Evolutionary conservation across 768 basidiomycete species (phyloP), one percentile per base, ranked within the genome.

Genomic region (Kondoa malvinella): DNA sequence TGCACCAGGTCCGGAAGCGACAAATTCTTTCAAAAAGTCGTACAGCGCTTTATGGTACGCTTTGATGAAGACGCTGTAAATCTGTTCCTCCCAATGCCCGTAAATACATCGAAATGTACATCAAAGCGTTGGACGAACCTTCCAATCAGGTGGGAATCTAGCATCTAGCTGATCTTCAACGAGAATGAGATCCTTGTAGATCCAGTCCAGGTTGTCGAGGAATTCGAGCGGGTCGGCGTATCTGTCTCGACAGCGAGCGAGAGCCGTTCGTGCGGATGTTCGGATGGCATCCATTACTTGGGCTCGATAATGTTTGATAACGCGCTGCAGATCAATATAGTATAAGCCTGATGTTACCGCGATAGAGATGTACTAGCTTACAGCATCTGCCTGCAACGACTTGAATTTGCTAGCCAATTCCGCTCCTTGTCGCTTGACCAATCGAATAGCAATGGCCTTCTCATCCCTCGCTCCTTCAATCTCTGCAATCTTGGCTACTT

Each of bases 171-270:
- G 87, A 74, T 84, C 84, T 76, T 95, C 88, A 72, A 97, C 86
- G n/a, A 87, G 85, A 65, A 92, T 86, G 73, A 97, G 82, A 75
- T 99, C 95, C 75, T 95, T 86, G 78, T 92, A 97, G 72, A 97
- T 83, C 90, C 92, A 99, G 34, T 75, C 75, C 15, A 96, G 78
- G 66, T 82, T 82, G 29, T 86, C 85, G 66, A 97, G 80, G 78
- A 95, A 96, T 0, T 77, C 80, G 26, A 83, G 78, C 4, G 88
- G 85, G 71, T 89, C 81, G 27, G 82, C 80, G 70, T 84, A 81
- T 57, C 66, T 65, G 14, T 66, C 58, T 29, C 67, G 73, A 65
- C 68, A 71, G 40, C 56, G 60, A 32, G 73, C 69, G 26, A 75
- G 57, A 16, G 64, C 40, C 17, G 58, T 70, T 57, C 66, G 66